Evolutionary conservation across 176 grass and related monocot species (phyloP).

Genomic region (Paspalum notatum): DNA sequence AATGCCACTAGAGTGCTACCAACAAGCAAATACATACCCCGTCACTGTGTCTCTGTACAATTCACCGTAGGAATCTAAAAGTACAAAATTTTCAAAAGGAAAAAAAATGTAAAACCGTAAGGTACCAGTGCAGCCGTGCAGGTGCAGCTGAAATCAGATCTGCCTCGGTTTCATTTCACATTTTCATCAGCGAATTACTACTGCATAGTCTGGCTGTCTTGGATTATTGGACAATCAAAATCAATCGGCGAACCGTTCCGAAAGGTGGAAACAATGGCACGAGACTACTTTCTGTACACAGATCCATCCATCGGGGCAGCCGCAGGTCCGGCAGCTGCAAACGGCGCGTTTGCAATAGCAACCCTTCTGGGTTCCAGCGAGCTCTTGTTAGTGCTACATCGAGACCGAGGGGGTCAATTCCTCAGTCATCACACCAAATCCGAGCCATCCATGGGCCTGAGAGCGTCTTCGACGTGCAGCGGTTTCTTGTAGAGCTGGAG

Average conservation of each 20-base stretch:
- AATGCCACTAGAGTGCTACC: too few species aligned
- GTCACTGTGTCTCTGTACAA: background rate
- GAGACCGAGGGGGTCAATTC: background rate
- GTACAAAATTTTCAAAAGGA: background rate
- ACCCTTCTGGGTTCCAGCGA: background rate
- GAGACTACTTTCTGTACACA: constrained; percentile 32
- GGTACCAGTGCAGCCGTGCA: background rate
- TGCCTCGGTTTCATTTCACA: background rate
- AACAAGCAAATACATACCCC: background rate
- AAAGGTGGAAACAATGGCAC: background rate
- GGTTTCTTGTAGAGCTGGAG: constrained; percentile 93
- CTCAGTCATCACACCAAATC: constrained; percentile 46
- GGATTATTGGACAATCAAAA: constrained; percentile 27
- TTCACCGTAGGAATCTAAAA: background rate
- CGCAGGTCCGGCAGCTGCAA: background rate
- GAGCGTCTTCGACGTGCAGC: constrained; percentile 42
- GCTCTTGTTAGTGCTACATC: constrained; percentile 3
- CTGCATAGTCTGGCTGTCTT: constrained; percentile 5
- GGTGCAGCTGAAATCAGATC: background rate
- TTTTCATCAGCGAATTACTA: background rate
- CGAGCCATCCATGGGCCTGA: constrained; percentile 12
- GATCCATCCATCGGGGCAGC: constrained; percentile 34
- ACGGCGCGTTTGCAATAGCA: constrained; percentile 23
- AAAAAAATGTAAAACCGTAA: background rate
- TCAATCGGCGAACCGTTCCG: background rate